Base-by-base conservation (phyloP, 352 stramenopile genomes). In the Globisporangium polare region DNA sequence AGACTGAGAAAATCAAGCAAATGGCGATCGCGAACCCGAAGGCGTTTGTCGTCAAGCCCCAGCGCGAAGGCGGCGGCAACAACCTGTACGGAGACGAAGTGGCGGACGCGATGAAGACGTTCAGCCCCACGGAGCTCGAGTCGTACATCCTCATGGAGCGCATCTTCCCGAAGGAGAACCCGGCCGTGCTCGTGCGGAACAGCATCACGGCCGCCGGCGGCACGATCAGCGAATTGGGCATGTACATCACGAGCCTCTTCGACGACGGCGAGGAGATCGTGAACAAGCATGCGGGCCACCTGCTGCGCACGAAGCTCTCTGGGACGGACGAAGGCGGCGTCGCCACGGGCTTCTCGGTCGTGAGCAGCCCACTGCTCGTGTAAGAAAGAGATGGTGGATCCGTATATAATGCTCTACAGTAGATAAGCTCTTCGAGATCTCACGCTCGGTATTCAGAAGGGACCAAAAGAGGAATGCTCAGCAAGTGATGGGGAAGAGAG, bases 11-110 rank as follows among this genome's bases (percentile, higher is more conserved):
- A 71, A 71, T 90, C 61, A 94, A 92, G 66, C 74, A 84, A 53
- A 83, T 86, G 74, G 85, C 82, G 13, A 70, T 82, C 8, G 65
- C 69, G 4, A 90, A 92, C 50, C 71, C 83, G 0, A 68, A 73
- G 12, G 84, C 77, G 6, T 99, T 91, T 67, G 97, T 99, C 17
- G 71, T 99, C 26, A 99, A 99, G 80, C 97, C 97, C 3, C 97
- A 99, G 81, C 93, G 97, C 26, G 97, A 99, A 73, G 97, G 97
- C 22, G 97, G 97, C 58, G 97, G 97, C 27, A 98, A 99, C 74
- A 99, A 99, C 63, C 77, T 98, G 51, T 99, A 99, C 68, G 96
- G 95, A 12, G 76, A 97, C 20, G 78, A 98, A 22, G 77, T 99
- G 20, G 80, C 82, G 12, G 49, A 80, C 3, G 93, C 92, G 22